phyloP scores from a whole-genome alignment of 1,284 basidiomycete genomes.

The Irpex sp. region DNA sequence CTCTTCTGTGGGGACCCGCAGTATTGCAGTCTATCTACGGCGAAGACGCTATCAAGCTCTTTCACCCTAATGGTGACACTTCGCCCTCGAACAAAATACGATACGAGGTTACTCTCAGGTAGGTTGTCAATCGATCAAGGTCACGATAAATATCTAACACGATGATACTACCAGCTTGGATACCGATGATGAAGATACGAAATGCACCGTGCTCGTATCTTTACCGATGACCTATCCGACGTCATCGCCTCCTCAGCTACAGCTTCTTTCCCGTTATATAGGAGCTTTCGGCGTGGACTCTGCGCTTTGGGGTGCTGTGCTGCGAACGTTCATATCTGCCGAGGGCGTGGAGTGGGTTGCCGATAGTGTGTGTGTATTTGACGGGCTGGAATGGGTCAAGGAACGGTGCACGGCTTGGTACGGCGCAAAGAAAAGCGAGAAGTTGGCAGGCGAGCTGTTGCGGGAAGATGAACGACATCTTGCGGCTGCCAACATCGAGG shows the following conservation, averaged over 20 bases:
- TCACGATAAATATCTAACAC: neutral
- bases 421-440: slow-evolving; percentile 53
- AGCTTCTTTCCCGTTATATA: slow-evolving; percentile 83
- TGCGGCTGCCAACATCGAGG: slow-evolving; percentile 6
- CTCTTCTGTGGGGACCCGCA: slow-evolving; percentile 24
- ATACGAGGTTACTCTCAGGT: slow-evolving; percentile 60
- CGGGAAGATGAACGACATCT: slow-evolving; percentile 50
- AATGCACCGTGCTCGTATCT: slow-evolving; percentile 69
- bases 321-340: slow-evolving; percentile 79
- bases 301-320: slow-evolving; percentile 69
- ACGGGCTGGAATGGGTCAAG: slow-evolving; percentile 79
- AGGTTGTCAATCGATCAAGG: slow-evolving; percentile 14
- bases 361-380: slow-evolving; percentile 82
- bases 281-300: slow-evolving; percentile 76
- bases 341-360: slow-evolving; percentile 72
- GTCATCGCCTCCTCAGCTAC: slow-evolving; percentile 73
- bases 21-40: slow-evolving; percentile 86
- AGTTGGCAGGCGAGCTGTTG: slow-evolving; percentile 52
- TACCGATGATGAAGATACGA: slow-evolving; percentile 32
- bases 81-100: slow-evolving; percentile 38
- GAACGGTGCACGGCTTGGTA: slow-evolving; percentile 73
- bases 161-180: neutral
- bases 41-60: slow-evolving; percentile 55
- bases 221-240: slow-evolving; percentile 72
- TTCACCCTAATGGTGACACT: slow-evolving; percentile 29